Base-by-base conservation (phyloP, 441 rosid genomes). In the Caryocar brasiliense region DNA sequence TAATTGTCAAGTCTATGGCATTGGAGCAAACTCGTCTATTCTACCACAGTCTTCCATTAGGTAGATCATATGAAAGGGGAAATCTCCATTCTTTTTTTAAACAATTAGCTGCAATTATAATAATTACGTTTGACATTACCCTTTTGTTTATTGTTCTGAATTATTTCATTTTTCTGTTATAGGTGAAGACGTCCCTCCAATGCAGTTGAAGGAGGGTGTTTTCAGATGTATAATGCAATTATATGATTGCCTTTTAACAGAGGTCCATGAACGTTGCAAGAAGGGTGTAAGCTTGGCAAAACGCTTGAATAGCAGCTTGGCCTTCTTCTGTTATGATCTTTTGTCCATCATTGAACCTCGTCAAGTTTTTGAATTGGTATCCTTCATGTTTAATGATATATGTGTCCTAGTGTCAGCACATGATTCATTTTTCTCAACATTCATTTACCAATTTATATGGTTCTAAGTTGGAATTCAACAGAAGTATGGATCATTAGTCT, bases 151-250 rank as follows among this genome's bases (percentile, higher is more conserved):
- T 28, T 20, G 33, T 24, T 39, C n/a, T 6, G 1, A 12, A 18
- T 14, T 29, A 4, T 41, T 47, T 17, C 57, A 2, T 21, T n/a
- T 72, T 28, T 58, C 28, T 71, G 55, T 44, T 58, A 15, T 38
- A 93, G 99, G 90, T 57, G 99, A 93, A 79, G 99, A 89, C 73
- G 80, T 86, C 58, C 99, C 97, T 9, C 99, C 96, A 13, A 82
- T 86, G 97, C 97, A 86, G 62, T 80, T 93, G 72, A 84, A 85
- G 73, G 99, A 93, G 66, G 82, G 95, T 53, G 99, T 93, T 6
- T 89, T 89, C 68, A 84, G 95, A 71, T 86, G 95, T 67, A 76
- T 89, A 60, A 66, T 79, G 79, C 99, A 93, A 76, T 60, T 93
- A 61, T 93, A 81, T 65, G 99, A 89, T 73, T 89, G 97, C 69